Percentiles rank a stretch among this genome's conserved stretches.
phyloP scores from a whole-genome alignment of 257 asterid genomes.

The Solanum appendiculatum region DNA sequence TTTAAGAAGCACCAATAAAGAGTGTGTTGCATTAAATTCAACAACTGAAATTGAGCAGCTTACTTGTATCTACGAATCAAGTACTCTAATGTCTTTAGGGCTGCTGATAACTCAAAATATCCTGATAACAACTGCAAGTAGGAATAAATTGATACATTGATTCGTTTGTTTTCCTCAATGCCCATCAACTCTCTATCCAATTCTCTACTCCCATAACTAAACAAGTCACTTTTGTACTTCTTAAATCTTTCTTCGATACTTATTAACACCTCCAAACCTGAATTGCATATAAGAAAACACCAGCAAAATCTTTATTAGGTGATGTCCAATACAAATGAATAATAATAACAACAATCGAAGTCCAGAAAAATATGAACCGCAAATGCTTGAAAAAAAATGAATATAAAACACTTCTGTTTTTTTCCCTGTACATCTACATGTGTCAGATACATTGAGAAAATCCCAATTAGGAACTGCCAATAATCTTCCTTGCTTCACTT shows the following conservation, averaged over 20 bases:
- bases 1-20: not conserved
- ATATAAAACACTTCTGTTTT: not conserved
- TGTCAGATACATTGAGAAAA: not conserved
- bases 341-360: not conserved
- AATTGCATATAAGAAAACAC: not conserved
- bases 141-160: constrained; percentile 46
- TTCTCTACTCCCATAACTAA: constrained; percentile 62
- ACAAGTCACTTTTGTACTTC: constrained; percentile 56
- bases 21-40: not conserved
- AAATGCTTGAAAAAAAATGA: not conserved
- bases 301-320: not conserved
- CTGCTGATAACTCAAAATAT: constrained; percentile 44
- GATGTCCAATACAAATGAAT: not conserved
- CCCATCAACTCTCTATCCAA: constrained; percentile 67
- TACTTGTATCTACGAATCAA: constrained; percentile 87
- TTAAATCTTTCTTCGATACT: constrained; percentile 52
- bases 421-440: not conserved
- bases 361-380: not conserved
- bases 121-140: constrained; percentile 68
- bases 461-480: not conserved
- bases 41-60: not conserved
- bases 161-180: constrained; percentile 51
- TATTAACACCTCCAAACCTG: constrained; percentile 71
- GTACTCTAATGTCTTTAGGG: constrained; percentile 70
- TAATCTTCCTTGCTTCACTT: not conserved